Evolutionary conservation across 2,329 filamentous ascomycete genomes (phyloP), one percentile per base, ranked within the genome.

Genomic region (Sordariomycetes sp.): DNA sequence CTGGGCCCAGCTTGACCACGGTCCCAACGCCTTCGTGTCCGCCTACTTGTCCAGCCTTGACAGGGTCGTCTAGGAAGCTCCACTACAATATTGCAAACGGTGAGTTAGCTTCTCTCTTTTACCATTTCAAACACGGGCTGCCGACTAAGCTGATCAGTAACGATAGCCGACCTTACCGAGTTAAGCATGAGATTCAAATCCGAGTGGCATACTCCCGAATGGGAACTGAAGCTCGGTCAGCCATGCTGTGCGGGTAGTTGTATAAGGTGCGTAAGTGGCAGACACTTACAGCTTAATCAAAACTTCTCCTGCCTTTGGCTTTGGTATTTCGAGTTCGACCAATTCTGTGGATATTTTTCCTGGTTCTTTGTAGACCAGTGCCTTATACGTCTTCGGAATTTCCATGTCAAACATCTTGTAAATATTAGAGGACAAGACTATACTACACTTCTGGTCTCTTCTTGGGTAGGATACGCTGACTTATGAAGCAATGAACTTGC

Each of bases 1-100:
- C 74, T 1, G 76, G 63, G 1, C 80, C 79, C 40, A 84, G 60
- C 49, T 79, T 78, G 27, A 79, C 75, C 21, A 84, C 63, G 34
- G 68, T 69, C 27, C 75, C 75, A 2, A 83, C 72, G 14, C 79
- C 79, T 55, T 84, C 79, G 47, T 84, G 79, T 5, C 80, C 80
- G 27, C 79, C 79, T 4, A 82, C 36, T 30, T 43, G 41, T n/a
- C n/a, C n/a, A 15, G 26, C 29, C 14, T 34, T 37, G 9, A 24
- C 28, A 16, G 21, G 18, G 8, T 18, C 9, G 10, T 16, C 8
- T 6, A 21, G 26, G 7, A 35, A 20, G 14, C 15, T 21, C 15
- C 17, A 19, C 33, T 20, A 21, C 17, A 12, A 21, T 4, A 23
- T 5, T 14, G 12, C 15, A 14, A 25, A 21, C 16, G 15, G 17